Conservation (phyloP, 495 filamentous ascomycete genomes). For the Penicillium paradoxum region DNA sequence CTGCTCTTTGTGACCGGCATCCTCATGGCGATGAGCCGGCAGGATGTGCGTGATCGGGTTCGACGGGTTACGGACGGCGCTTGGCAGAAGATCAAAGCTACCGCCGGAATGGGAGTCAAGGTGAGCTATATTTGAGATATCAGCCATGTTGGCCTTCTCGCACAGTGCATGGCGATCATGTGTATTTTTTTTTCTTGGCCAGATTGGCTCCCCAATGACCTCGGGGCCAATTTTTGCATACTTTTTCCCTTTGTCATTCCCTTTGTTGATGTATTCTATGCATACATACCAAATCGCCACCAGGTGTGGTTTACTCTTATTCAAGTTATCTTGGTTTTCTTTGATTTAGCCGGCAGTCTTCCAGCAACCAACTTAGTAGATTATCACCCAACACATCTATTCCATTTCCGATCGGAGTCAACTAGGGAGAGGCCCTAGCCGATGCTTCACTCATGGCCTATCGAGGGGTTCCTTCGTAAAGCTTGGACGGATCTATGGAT, state of each 20-base stretch:
- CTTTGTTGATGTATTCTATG: constrained; percentile 8
- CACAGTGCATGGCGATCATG: constrained; percentile 13
- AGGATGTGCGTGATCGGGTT: constrained; percentile 70
- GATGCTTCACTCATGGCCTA: no score
- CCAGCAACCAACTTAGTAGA: background rate
- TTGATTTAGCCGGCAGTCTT: background rate
- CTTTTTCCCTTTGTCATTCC: constrained; percentile 21
- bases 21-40: constrained; percentile 67
- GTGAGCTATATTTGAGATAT: constrained; percentile 80
- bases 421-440: no score
- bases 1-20: constrained; percentile 80
- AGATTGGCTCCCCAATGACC: background rate
- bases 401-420: constrained; percentile 17
- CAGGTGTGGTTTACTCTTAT: constrained; percentile 2
- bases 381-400: constrained; percentile 4
- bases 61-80: constrained; percentile 58
- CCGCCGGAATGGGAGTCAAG: constrained; percentile 95
- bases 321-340: background rate
- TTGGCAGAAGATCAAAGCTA: constrained; percentile 81
- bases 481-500: no score
- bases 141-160: background rate
- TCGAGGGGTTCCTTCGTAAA: no score
- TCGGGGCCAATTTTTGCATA: constrained; percentile 12
- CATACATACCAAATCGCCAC: constrained; percentile 6
- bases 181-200: constrained; percentile 16